phyloP scores from a whole-genome alignment of 2,329 filamentous ascomycete genomes.

The Immersiporthe knoxdaviesiana region DNA sequence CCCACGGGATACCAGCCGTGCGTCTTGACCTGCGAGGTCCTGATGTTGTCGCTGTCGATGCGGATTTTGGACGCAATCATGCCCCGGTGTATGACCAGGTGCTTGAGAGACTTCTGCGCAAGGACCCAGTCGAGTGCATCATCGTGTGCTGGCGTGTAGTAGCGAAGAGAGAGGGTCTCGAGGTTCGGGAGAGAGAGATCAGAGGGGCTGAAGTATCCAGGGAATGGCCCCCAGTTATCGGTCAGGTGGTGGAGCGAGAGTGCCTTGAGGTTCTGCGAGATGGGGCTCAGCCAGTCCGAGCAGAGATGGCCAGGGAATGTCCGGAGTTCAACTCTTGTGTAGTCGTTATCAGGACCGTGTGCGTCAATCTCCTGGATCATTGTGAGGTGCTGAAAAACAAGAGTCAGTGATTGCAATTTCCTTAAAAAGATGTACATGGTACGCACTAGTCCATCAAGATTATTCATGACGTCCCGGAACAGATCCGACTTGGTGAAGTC shows the following conservation, averaged over 20 bases:
- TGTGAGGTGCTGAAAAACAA: slow-evolving; percentile 5
- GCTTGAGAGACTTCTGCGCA: slow-evolving; percentile 13
- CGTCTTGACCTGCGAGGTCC: slow-evolving; percentile 9
- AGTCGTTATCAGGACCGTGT: slow-evolving; percentile 12
- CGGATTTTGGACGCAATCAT: slow-evolving; percentile 8
- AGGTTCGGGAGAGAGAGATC: slow-evolving; percentile 23
- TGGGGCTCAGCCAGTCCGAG: slow-evolving; percentile 18
- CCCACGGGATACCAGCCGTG: slow-evolving; percentile 4
- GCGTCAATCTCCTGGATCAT: slow-evolving; percentile 6
- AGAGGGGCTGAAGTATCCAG: slow-evolving; percentile 14
- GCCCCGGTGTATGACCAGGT: slow-evolving; percentile 16
- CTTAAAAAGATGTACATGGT: too few species aligned
- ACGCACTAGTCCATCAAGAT: slow-evolving; percentile 18
- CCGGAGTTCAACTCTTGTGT: slow-evolving; percentile 15
- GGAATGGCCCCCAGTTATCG: slow-evolving; percentile 23
- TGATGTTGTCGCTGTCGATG: background rate
- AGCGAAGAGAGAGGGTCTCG: background rate
- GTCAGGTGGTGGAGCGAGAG: slow-evolving; percentile 11
- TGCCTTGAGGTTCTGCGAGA: slow-evolving; percentile 20
- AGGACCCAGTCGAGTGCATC: slow-evolving; percentile 21
- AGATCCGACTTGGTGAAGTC: slow-evolving; percentile 18
- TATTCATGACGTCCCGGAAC: slow-evolving; percentile 16
- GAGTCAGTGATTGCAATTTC: background rate
- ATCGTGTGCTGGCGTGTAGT: slow-evolving; percentile 18
- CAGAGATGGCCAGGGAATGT: slow-evolving; percentile 18